Conservation (phyloP, 2,329 filamentous ascomycete species). For the Aspergillus fumigatus region DNA sequence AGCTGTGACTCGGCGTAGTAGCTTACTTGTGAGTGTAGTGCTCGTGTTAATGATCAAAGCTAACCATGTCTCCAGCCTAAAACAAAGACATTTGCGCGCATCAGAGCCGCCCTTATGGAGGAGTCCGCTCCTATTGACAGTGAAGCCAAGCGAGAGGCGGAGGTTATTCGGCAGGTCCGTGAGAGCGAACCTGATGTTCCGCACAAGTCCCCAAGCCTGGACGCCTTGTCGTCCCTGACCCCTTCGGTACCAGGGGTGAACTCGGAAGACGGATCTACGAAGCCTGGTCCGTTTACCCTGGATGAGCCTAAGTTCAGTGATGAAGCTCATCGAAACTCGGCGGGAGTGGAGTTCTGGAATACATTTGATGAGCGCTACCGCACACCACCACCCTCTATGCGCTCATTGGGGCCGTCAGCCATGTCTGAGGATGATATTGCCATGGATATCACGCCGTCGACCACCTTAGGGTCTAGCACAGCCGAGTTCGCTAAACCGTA, state of each 20-base stretch:
- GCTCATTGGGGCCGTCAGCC: slow-evolving; percentile 53
- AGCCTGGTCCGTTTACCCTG: slow-evolving; percentile 35
- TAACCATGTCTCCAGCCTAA: slow-evolving; percentile 62
- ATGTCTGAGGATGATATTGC: slow-evolving; percentile 37
- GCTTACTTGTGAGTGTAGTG: slow-evolving; percentile 65
- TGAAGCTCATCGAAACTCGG: slow-evolving; percentile 67
- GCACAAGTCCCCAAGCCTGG: slow-evolving; percentile 35
- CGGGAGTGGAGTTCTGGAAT: slow-evolving; percentile 73
- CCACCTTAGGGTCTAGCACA: slow-evolving; percentile 21
- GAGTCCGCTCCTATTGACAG: slow-evolving; percentile 83
- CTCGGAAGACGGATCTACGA: slow-evolving; percentile 17
- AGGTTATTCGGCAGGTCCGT: slow-evolving; percentile 90
- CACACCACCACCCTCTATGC: slow-evolving; percentile 60
- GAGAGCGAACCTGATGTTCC: slow-evolving; percentile 71
- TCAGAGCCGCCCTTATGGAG: slow-evolving; percentile 82
- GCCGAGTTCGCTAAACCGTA: slow-evolving; percentile 30
- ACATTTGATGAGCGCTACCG: slow-evolving; percentile 65
- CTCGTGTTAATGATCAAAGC: background rate
- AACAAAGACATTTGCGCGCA: slow-evolving; percentile 90
- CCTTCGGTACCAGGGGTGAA: slow-evolving; percentile 27
- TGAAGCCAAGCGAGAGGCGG: slow-evolving; percentile 84
- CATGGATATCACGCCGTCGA: slow-evolving; percentile 39
- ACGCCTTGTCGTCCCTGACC: slow-evolving; percentile 49
- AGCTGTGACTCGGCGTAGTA: slow-evolving; percentile 79
- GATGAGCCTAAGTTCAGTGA: slow-evolving; percentile 70